A percentile compares a stretch with the other conserved stretches of the same genome.
Evolutionary conservation across 768 basidiomycete genomes (phyloP).

Genomic region (Royoungia palumana): DNA sequence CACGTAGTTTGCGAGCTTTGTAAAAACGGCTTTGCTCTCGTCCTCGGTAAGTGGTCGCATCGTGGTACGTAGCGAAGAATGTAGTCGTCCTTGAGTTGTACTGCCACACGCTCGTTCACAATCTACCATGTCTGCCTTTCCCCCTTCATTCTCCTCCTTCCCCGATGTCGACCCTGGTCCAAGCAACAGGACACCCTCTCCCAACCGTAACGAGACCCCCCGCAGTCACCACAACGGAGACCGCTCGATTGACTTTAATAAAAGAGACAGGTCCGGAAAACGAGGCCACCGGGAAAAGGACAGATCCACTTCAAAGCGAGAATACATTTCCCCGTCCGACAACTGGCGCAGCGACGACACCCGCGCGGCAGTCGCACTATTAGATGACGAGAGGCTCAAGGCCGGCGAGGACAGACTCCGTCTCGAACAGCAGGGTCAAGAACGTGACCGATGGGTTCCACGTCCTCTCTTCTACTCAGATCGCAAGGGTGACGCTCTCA

Average conservation of each 20-base stretch:
- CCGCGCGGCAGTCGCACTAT: conserved; percentile 9
- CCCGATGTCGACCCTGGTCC: conserved; percentile 54
- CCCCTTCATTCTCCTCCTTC: conserved; percentile 68
- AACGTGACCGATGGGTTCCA: conserved; percentile 25
- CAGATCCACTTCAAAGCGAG: conserved; percentile 29
- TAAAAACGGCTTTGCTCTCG: conserved; percentile 94
- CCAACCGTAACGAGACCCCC: conserved; percentile 14
- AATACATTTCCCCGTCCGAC: conserved; percentile 24
- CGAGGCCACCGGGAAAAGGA: conserved; percentile 27
- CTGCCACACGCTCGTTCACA: conserved; percentile 5
- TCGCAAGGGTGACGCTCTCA: conserved; percentile 61
- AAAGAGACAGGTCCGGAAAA: conserved; percentile 20
- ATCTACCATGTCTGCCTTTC: conserved; percentile 46
- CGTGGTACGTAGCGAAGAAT: conserved; percentile 10
- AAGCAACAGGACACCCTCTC: conserved; percentile 26
- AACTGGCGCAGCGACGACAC: conserved; percentile 21
- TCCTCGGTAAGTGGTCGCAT: conserved; percentile 98
- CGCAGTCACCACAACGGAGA: conserved; percentile 12
- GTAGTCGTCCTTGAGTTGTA: neutral
- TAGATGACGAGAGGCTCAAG: conserved; percentile 33
- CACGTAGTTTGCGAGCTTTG: conserved; percentile 96
- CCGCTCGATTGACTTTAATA: conserved; percentile 11
- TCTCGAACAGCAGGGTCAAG: conserved; percentile 15
- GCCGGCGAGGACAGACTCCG: conserved; percentile 34
- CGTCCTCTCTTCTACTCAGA: conserved; percentile 56